Evolutionary conservation across 2,329 filamentous ascomycete species (phyloP).

Genomic region (Pseudogymnoascus sp.): DNA sequence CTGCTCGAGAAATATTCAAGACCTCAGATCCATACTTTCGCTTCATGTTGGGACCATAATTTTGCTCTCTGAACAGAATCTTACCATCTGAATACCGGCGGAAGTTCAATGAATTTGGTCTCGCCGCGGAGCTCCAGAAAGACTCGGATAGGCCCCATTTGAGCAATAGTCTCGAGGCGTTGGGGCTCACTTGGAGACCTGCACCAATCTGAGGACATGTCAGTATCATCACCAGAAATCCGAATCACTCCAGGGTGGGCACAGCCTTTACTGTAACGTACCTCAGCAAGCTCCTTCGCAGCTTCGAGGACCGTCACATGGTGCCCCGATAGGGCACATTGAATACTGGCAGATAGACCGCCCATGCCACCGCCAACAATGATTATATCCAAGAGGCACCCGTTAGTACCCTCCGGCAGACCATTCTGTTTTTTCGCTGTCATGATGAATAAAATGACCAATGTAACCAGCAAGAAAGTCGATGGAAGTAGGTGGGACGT

Average conservation of each 20-base stretch:
- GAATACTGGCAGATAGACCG: constrained; percentile 37
- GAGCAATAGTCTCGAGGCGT: constrained; percentile 19
- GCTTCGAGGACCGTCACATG: constrained; percentile 35
- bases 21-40: not conserved
- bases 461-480: not conserved
- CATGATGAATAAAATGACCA: not conserved
- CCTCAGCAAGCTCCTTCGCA: constrained; percentile 32
- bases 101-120: not conserved
- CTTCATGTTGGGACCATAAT: not conserved
- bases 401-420: not conserved
- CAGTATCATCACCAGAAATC: not conserved
- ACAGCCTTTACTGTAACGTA: constrained; percentile 16
- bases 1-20: constrained; percentile 11
- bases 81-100: not conserved
- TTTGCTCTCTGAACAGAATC: not conserved
- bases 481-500: not conserved
- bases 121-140: not conserved
- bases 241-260: too few relatives aligned
- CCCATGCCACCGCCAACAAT: constrained; percentile 48
- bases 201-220: constrained; percentile 31
- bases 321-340: constrained; percentile 26
- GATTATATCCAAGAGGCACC: constrained; percentile 27
- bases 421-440: not conserved
- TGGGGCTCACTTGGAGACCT: constrained; percentile 24
- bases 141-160: constrained; percentile 18